Base-by-base conservation (phyloP, 345 rosid genomes). In the Aethionema arabicum region DNA sequence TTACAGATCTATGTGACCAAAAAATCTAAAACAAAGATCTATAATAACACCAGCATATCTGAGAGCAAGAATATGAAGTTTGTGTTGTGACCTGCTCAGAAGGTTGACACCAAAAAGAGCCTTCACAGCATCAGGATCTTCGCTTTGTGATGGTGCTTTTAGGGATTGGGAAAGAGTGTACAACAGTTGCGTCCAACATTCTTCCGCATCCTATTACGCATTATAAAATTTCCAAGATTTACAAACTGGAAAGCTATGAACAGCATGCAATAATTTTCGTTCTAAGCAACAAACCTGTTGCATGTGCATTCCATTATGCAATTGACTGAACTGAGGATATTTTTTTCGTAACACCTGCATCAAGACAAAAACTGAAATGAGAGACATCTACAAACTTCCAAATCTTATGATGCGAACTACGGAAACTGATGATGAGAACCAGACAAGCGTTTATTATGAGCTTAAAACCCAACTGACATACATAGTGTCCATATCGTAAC, bases 131-230 rank as follows among this genome's bases (percentile, higher is more conserved):
- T 85, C 96, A 27, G 75, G 65, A 76, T 72, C 83, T 49, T 82
- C 89, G 59, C 95, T 93, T 74, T 81, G 66, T 72, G 59, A 72
- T 15, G 86, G 78, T 55, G 95, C 56, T 72, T 84, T 70, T 32
- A 93, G 87, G 56, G 96, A 84, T 74, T 83, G 99, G 13, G 99
- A 90, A 70, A 90, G 95, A 7, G 96, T 90, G 78, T 84, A 87
- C 35, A 93, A 65, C 68, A 93, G 88, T 66, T 90, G 99, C 9
- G 95, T 80, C 99, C 99, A 93, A 76, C 99, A 93, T 75, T 90
- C 99, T 75, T 93, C 99, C 65, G 97, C 97, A 77, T 90, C 99
- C 97, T 93, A 83, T 69, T 41, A 56, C 7, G 53, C 4, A 74
- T 36, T 66, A 50, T 63, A 36, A 51, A 15, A 37, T 45, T 8